Evolutionary conservation across 2,329 filamentous ascomycete species (phyloP).

Genomic region (Ceratocystiopsis minuta): DNA sequence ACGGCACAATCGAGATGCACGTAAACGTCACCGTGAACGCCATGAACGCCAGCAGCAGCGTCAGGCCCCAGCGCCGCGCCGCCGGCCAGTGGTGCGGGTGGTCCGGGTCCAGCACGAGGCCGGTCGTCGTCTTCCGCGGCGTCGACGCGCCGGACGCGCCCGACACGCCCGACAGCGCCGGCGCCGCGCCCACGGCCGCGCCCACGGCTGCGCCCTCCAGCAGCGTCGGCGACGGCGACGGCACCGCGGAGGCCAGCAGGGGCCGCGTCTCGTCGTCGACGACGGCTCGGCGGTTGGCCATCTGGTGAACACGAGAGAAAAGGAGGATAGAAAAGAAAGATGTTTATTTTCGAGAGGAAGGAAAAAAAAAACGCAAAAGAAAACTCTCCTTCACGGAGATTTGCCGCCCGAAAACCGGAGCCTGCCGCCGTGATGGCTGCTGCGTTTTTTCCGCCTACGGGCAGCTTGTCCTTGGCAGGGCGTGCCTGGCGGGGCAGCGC

Average conservation of each 20-base stretch:
- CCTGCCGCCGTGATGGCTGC: no score
- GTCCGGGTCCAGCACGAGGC: conserved; percentile 19
- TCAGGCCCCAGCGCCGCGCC: conserved; percentile 33
- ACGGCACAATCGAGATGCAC: conserved; percentile 35
- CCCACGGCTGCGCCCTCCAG: not conserved
- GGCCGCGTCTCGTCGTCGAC: conserved; percentile 6
- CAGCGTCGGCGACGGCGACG: not conserved
- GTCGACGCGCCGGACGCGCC: conserved; percentile 15
- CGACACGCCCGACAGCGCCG: not conserved
- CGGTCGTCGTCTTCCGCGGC: no score
- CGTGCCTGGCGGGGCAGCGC: no score
- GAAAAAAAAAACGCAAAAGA: no score
- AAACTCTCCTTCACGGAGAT: no score
- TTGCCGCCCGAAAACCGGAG: no score
- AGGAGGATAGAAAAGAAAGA: no score
- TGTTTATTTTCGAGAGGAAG: no score
- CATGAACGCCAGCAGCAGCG: conserved; percentile 33
- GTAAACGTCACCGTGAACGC: conserved; percentile 42
- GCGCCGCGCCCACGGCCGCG: not conserved
- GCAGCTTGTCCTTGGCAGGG: no score
- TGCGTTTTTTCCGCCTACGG: no score
- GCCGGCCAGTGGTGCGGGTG: conserved; percentile 36
- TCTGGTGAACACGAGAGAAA: not conserved
- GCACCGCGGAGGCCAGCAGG: not conserved
- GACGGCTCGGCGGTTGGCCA: not conserved